phyloP scores from a whole-genome alignment of 345 rosid genomes.

The Viola odorata region DNA sequence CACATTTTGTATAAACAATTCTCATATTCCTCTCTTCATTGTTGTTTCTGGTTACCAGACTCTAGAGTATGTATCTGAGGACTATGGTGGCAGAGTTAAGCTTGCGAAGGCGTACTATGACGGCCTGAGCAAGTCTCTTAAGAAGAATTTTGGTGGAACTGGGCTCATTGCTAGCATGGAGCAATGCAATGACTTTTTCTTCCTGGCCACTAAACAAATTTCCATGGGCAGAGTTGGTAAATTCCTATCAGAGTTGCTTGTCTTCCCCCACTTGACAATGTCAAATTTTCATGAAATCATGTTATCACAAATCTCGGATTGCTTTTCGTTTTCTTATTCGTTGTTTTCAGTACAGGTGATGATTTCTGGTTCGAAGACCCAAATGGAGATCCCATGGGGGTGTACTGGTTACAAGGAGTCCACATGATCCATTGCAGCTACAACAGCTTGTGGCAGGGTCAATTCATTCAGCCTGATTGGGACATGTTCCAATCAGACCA shows the following conservation, averaged over 20 bases:
- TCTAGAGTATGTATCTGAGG: slow-evolving; percentile 10
- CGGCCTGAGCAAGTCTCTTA: slow-evolving; percentile 8
- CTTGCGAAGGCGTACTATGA: slow-evolving; percentile 17
- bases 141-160: slow-evolving; percentile 14
- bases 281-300: not conserved
- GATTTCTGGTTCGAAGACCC: slow-evolving; percentile 18
- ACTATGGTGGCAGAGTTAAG: slow-evolving; percentile 16
- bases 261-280: not conserved
- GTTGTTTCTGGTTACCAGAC: not conserved
- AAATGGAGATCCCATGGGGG: slow-evolving; percentile 15
- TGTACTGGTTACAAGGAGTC: slow-evolving; percentile 19
- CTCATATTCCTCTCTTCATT: not conserved
- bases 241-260: not conserved
- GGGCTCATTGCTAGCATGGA: slow-evolving; percentile 21
- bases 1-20: not conserved
- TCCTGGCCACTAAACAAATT: slow-evolving; percentile 12
- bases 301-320: not conserved
- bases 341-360: slow-evolving; percentile 6
- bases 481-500: slow-evolving; percentile 28
- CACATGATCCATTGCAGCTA: slow-evolving; percentile 23
- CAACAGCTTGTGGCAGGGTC: slow-evolving; percentile 24
- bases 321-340: not conserved
- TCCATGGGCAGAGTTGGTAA: slow-evolving; percentile 19
- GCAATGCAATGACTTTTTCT: slow-evolving; percentile 19
- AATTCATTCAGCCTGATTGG: slow-evolving; percentile 33